Evolutionary conservation across 495 filamentous ascomycete species (phyloP), one percentile per base, ranked within the genome.

Genomic region (Podospora didyma): DNA sequence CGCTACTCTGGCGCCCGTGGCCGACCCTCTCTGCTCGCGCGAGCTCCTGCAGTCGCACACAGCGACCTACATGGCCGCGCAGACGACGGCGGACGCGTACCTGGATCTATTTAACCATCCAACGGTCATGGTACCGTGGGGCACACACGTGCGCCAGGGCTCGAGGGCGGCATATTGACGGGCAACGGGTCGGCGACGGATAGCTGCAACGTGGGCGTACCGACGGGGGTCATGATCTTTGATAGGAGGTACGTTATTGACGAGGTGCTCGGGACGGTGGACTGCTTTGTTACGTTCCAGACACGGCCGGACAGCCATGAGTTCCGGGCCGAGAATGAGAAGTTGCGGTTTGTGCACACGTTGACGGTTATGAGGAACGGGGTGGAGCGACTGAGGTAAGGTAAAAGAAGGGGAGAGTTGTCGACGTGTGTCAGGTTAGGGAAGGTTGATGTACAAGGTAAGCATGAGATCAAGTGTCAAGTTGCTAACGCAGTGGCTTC

Each of bases 21-120:
- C n/a, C n/a, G n/a, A n/a, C n/a, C n/a, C n/a, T n/a, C n/a, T n/a
- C 26, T 77, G 74, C 62, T 72, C 65, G 6, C 71, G 73, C 23
- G 73, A 71, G 45, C 59, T 63, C 50, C 77, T 81, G 51, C 63
- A 71, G 20, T 62, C 64, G 26, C 61, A 61, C 12, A 73, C 77
- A 2, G 69, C 74, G 50, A 64, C 61, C 54, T 71, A 77, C 46
- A 53, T 82, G n/a, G 66, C 65, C 9, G 75, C 79, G 0, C 77
- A 79, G 55, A 73, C 76, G 1, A 75, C 72, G 0, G 79, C 68
- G 3, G 79, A 77, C 44, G 70, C 71, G 1, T 77, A 77, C 28
- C 56, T 77, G 28, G 67, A 74, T 26, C 56, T 71, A 42, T 77
- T 69, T 55, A 62, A 58, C 2, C 51, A 74, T 55, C 59, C 56